A percentile compares a stretch with the other conserved stretches of the same genome.
These are phyloP conservation scores for Phanerochaete sordida DNA, from an alignment of 768 basidiomycete genomes.

Conservation along the genomic window DNA sequence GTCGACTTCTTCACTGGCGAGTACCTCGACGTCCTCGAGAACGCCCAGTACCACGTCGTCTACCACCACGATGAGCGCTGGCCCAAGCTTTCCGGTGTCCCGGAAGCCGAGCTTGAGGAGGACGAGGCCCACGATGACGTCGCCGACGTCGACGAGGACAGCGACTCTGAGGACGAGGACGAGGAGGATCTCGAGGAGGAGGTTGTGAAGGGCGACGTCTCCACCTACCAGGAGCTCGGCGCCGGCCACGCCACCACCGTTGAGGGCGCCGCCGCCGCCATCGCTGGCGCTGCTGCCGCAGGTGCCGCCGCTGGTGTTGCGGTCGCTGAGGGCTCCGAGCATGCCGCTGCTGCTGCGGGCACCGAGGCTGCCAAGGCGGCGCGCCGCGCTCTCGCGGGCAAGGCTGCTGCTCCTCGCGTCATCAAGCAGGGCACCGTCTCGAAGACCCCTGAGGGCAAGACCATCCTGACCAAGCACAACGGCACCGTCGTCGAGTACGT, in stretches of 20 bases:
- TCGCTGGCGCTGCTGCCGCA: background rate
- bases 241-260: background rate
- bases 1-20: slow-evolving; percentile 22
- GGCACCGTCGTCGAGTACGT: background rate
- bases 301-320: background rate
- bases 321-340: background rate
- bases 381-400: background rate
- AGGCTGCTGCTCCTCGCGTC: background rate
- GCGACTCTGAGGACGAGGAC: slow-evolving; percentile 10
- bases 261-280: background rate
- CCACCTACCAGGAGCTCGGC: background rate
- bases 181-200: background rate
- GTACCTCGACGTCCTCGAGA: slow-evolving; percentile 25
- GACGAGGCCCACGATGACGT: background rate
- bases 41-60: slow-evolving; percentile 21
- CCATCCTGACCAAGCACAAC: background rate
- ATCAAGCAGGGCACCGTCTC: slow-evolving; percentile 3
- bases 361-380: background rate
- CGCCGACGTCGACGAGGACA: slow-evolving; percentile 1
- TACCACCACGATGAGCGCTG: slow-evolving; percentile 19
- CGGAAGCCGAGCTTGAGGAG: slow-evolving; percentile 2
- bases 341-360: background rate
- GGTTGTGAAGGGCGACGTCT: background rate
- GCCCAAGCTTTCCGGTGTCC: slow-evolving; percentile 11
- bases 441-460: background rate